These are phyloP conservation scores for Hibiscus trionum DNA, from an alignment of 345 rosid genomes.

Conservation along the genomic window DNA sequence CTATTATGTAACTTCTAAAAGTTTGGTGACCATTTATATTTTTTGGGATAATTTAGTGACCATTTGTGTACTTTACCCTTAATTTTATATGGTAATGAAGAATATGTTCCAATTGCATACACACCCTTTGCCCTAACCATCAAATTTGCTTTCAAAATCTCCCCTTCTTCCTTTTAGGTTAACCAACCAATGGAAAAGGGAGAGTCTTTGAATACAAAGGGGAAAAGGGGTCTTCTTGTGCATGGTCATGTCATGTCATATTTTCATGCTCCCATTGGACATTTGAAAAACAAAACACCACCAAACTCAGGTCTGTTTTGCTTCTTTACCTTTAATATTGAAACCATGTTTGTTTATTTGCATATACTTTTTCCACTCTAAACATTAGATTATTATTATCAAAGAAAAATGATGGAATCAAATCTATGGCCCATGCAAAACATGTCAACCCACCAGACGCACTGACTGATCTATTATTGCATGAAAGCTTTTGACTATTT, in stretches of 20 bases:
- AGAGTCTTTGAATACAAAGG: not conserved
- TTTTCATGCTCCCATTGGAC: not conserved
- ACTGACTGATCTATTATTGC: not conserved
- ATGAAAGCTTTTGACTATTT: conserved; percentile 11
- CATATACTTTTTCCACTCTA: no score
- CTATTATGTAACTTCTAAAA: no score
- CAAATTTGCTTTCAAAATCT: conserved; percentile 28
- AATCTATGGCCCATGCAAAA: conserved; percentile 15
- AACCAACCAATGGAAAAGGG: conserved; percentile 11
- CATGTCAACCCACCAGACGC: conserved; percentile 18
- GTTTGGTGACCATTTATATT: no score
- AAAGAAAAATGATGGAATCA: not conserved
- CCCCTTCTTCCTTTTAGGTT: conserved; percentile 4
- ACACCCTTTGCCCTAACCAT: conserved; percentile 20
- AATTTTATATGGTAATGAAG: conserved; percentile 12
- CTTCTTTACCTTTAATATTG: no score
- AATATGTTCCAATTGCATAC: conserved; percentile 20
- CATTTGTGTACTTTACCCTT: no score
- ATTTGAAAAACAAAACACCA: conserved; percentile 3
- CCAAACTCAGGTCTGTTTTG: no score
- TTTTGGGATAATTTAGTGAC: no score
- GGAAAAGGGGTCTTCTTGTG: not conserved
- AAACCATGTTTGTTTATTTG: no score
- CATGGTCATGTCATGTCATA: not conserved
- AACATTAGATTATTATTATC: no score